A percentile compares a stretch with the other conserved stretches of the same genome.
Conservation (phyloP, 192 early-diverging fungal genomes). For the Coemansia sp. region DNA sequence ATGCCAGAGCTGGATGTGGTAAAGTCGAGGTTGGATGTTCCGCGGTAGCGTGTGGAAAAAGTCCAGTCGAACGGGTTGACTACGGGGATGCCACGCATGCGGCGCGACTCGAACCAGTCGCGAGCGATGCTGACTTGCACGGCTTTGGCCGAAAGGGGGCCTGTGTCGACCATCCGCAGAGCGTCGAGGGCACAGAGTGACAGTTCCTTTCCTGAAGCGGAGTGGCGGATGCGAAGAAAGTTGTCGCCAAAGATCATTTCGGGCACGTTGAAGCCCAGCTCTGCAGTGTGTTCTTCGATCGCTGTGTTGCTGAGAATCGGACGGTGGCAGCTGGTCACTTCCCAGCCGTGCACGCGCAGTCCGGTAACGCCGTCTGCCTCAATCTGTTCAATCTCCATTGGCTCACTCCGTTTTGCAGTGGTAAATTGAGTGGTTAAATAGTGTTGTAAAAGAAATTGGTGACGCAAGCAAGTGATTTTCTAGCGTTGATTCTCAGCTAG, state of each 20-base stretch:
- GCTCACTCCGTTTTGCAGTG: no score
- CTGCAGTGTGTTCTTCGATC: constrained; percentile 56
- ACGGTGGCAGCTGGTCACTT: constrained; percentile 57
- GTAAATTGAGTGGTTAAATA: no score
- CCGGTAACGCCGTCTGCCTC: constrained; percentile 38
- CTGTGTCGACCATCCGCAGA: constrained; percentile 68
- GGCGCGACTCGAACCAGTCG: constrained; percentile 78
- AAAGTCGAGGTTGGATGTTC: constrained; percentile 54
- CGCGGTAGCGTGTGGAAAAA: constrained; percentile 79
- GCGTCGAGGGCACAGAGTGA: constrained; percentile 74
- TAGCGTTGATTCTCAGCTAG: no score
- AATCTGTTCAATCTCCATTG: constrained; percentile 25
- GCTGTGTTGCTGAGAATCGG: constrained; percentile 62
- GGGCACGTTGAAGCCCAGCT: constrained; percentile 74
- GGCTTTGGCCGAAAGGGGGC: constrained; percentile 62
- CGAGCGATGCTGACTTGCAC: constrained; percentile 84
- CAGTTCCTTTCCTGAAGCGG: constrained; percentile 54
- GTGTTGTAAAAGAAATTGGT: no score
- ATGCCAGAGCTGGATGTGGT: constrained; percentile 56
- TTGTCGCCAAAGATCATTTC: constrained; percentile 99
- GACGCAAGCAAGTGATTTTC: no score
- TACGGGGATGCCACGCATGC: constrained; percentile 63
- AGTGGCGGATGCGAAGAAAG: constrained; percentile 63
- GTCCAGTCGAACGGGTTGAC: constrained; percentile 98
- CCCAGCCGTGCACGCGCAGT: constrained; percentile 56